Evolutionary conservation across 75 land plant genomes (phyloP), one percentile per base, ranked within the genome.

Genomic region (Gnetum montanum): DNA sequence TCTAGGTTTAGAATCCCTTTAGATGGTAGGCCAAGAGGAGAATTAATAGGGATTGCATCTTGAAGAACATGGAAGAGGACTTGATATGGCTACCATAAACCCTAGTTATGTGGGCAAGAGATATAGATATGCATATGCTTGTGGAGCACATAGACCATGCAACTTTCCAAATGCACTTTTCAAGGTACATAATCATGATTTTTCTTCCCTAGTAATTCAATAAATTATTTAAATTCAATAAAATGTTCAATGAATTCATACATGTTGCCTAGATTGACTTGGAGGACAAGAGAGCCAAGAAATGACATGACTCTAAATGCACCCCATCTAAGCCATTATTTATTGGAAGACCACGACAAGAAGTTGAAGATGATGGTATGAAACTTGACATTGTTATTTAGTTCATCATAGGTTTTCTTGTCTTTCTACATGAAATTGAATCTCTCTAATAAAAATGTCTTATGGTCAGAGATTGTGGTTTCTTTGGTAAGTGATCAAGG

Each of bases 41-140:
- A 58, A 25, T 56, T 87, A 19, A 73, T 75, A 25, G 59, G 92
- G 84, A 11, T 24, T 87, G 60, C 79, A 82, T 4, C 81, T 84
- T 6, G 57, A 74, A 2, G 74, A 76, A 43, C 92, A 87, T 57
- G 92, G 92, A 0, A 62, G 63, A 58, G 92, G 84, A 5, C 56
- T 87, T 64, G 92, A 87, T 51, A 83, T 87, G 92, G 76, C 75
- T 65, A 87, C 79, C 70, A 71, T 87, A 16, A 87, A 87, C 58
- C 84, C 76, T 15, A 65, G 38, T 15, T 74, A 71, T 27, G 11
- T 80, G 28, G 79, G 89, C 34, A 70, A 61, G 54, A 63, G 63
- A 10, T 87, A 87, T 33, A 54, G 88, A 47, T 87, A 87, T 64
- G 88, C 83, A 19, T 87, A 87, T 53, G 88, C 92, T 8, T 79